Evolutionary conservation across 768 basidiomycete species (phyloP).

Genomic region (Phylloporus sp.): DNA sequence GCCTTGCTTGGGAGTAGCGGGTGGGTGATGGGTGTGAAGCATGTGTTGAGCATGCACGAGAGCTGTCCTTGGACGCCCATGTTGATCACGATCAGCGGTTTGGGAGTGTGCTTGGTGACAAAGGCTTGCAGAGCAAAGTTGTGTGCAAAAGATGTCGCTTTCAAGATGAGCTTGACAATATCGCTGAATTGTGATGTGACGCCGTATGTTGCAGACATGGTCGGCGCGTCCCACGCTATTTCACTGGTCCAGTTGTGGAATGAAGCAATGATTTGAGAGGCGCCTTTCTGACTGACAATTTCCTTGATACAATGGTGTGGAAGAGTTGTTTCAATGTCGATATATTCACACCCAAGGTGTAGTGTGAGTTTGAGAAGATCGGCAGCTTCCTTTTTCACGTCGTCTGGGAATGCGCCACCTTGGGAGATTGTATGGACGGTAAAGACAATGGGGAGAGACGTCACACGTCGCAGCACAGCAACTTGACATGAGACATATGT

Average conservation of each 20-base stretch:
- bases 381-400: slow-evolving; percentile 64
- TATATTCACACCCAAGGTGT: slow-evolving; percentile 83
- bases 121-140: slow-evolving; percentile 81
- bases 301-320: slow-evolving; percentile 58
- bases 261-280: slow-evolving; percentile 81
- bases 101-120: slow-evolving; percentile 51
- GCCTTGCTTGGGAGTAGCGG: slow-evolving; percentile 79
- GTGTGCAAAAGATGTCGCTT: slow-evolving; percentile 68
- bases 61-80: slow-evolving; percentile 89
- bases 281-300: slow-evolving; percentile 59
- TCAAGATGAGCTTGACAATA: slow-evolving; percentile 90
- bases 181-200: slow-evolving; percentile 70
- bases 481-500: slow-evolving; percentile 80
- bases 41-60: slow-evolving; percentile 81
- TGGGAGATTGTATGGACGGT: slow-evolving; percentile 86
- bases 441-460: slow-evolving; percentile 84
- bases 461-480: slow-evolving; percentile 68
- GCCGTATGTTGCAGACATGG: slow-evolving; percentile 66
- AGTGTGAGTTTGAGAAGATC: slow-evolving; percentile 76
- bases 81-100: slow-evolving; percentile 92
- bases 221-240: slow-evolving; percentile 72
- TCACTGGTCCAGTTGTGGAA: slow-evolving; percentile 93
- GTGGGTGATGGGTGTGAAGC: slow-evolving; percentile 89
- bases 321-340: slow-evolving; percentile 86
- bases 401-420: slow-evolving; percentile 89